These are phyloP conservation scores for Metarhizium humberi DNA, from an alignment of 2,329 filamentous ascomycete genomes.

Conservation along the genomic window DNA sequence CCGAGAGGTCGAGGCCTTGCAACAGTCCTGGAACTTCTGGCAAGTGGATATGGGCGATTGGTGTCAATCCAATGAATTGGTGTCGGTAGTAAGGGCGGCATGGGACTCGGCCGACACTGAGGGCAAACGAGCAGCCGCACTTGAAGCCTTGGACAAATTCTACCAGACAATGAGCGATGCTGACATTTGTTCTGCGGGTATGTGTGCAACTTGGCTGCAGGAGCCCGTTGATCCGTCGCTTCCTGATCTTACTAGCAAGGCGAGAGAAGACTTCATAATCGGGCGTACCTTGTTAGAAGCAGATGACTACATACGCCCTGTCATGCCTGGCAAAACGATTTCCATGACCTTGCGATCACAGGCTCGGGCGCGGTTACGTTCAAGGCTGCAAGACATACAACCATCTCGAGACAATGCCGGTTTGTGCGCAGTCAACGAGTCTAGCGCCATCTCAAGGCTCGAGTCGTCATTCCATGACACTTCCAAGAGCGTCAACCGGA, in stretches of 20 bases:
- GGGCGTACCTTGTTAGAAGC: conserved; percentile 40
- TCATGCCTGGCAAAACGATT: conserved; percentile 14
- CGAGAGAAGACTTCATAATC: conserved; percentile 40
- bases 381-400: background rate
- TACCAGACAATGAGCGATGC: conserved; percentile 54
- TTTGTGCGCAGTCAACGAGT: conserved; percentile 23
- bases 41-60: conserved; percentile 53
- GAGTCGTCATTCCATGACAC: conserved; percentile 24
- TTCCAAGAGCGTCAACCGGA: conserved; percentile 28
- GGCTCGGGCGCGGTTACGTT: conserved; percentile 13
- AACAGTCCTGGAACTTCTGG: conserved; percentile 61
- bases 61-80: conserved; percentile 31
- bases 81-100: conserved; percentile 23
- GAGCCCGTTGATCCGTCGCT: conserved; percentile 52
- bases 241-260: conserved; percentile 41
- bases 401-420: background rate
- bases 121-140: conserved; percentile 19
- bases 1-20: conserved; percentile 52
- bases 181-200: conserved; percentile 48
- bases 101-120: conserved; percentile 4
- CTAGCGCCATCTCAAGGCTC: conserved; percentile 25
- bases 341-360: conserved; percentile 21
- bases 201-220: conserved; percentile 34
- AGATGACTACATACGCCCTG: conserved; percentile 23
- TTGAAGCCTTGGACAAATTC: conserved; percentile 45